These are phyloP conservation scores for Spergularia azorica DNA, from an alignment of 179 eudicot genomes.

Conservation along the genomic window DNA sequence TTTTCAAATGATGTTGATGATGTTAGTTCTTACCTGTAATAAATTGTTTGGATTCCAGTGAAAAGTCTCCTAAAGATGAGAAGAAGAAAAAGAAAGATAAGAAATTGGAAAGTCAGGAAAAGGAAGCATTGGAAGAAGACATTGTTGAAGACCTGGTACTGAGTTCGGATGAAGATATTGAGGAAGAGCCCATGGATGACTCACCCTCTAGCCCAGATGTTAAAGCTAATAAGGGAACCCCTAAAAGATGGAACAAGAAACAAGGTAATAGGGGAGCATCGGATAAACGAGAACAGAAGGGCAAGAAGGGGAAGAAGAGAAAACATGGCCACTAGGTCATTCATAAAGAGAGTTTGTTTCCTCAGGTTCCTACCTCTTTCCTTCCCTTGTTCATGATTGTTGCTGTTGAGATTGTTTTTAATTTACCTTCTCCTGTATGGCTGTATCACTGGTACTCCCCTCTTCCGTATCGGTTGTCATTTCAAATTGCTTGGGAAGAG, in stretches of 20 bases:
- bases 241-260: slow-evolving; percentile 35
- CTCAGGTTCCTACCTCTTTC: slow-evolving; percentile 18
- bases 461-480: background rate
- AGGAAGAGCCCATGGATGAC: slow-evolving; percentile 36
- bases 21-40: background rate
- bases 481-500: background rate
- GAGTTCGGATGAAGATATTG: slow-evolving; percentile 83
- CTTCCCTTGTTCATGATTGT: background rate
- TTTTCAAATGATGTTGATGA: background rate
- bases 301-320: slow-evolving; percentile 61
- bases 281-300: slow-evolving; percentile 35
- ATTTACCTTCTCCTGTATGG: background rate
- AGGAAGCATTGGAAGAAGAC: slow-evolving; percentile 63
- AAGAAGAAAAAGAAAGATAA: slow-evolving; percentile 46
- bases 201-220: slow-evolving; percentile 23
- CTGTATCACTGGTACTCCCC: background rate
- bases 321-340: slow-evolving; percentile 42
- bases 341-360: background rate
- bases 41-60: slow-evolving; percentile 34
- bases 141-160: slow-evolving; percentile 84
- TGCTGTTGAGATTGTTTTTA: background rate
- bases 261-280: slow-evolving; percentile 33
- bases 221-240: slow-evolving; percentile 30
- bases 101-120: slow-evolving; percentile 32
- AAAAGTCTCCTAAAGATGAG: slow-evolving; percentile 40